phyloP scores from a whole-genome alignment of 148 eudicot species.

The Bassia scoparia region DNA sequence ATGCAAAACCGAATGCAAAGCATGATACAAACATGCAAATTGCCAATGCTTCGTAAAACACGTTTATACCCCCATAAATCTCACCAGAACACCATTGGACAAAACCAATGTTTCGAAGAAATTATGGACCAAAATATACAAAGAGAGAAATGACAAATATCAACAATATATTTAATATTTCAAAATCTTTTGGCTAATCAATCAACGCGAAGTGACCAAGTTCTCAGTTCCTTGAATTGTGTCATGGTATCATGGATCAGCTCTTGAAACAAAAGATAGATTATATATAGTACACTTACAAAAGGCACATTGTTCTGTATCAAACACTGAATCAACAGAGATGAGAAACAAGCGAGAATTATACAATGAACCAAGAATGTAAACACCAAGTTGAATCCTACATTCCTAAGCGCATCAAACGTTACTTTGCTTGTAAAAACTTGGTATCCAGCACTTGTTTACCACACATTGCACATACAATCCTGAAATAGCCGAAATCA shows the following conservation, averaged over 20 bases:
- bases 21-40: too few species aligned
- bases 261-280: not conserved
- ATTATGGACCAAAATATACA: too few species aligned
- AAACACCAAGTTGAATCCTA: not conserved
- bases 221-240: not conserved
- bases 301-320: not conserved
- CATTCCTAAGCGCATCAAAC: conserved; percentile 51
- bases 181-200: too few species aligned
- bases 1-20: too few species aligned
- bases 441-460: conserved; percentile 94
- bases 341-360: too few species aligned
- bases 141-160: too few species aligned
- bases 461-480: conserved; percentile 98
- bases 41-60: too few species aligned
- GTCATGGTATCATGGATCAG: not conserved
- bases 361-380: not conserved
- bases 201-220: not conserved
- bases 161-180: too few species aligned
- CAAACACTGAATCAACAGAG: not conserved
- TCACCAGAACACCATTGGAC: too few species aligned
- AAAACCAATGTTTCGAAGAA: too few species aligned
- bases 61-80: too few species aligned
- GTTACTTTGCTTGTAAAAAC: conserved; percentile 92
- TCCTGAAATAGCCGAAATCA: conserved; percentile 45
- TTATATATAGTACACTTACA: not conserved